Evolutionary conservation across 768 basidiomycete species (phyloP).

Genomic region (Mycena latifolia): DNA sequence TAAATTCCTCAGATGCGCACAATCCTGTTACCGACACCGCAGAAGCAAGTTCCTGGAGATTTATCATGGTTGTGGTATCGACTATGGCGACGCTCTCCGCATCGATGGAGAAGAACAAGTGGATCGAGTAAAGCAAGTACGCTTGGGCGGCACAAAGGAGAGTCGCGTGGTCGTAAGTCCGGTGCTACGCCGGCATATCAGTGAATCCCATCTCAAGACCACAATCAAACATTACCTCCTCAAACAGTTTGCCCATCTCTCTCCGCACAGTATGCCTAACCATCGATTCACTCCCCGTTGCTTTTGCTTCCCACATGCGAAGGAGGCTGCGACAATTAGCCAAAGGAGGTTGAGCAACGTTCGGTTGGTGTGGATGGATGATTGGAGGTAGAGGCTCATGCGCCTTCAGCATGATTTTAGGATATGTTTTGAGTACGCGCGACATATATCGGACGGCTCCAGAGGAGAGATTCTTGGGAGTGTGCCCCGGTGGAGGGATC

Average conservation of each 20-base stretch:
- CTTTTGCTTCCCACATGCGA: constrained; percentile 29
- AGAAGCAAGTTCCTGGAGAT: constrained; percentile 28
- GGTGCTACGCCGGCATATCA: constrained; percentile 13
- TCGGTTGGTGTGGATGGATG: constrained; percentile 20
- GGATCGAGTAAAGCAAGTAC: constrained; percentile 28
- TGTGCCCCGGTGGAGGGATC: constrained; percentile 14
- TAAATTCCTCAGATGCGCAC: not conserved
- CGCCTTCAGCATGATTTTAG: constrained; percentile 15
- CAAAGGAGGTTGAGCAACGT: constrained; percentile 4
- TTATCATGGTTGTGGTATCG: constrained; percentile 26
- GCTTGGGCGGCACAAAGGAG: constrained; percentile 31
- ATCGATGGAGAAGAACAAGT: constrained; percentile 25
- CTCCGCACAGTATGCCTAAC: constrained; percentile 17
- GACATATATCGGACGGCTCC: constrained; percentile 9
- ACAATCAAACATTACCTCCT: constrained; percentile 12
- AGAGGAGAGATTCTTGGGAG: constrained; percentile 5
- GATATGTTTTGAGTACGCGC: constrained; percentile 30
- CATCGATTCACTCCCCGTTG: constrained; percentile 25
- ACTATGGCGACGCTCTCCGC: constrained; percentile 8
- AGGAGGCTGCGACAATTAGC: constrained; percentile 32
- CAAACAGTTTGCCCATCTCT: constrained; percentile 22
- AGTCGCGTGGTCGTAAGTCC: constrained; percentile 18
- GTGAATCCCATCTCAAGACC: not conserved
- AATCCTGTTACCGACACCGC: constrained; percentile 20
- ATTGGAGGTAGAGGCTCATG: constrained; percentile 24